A percentile compares a stretch with the other conserved stretches of the same genome.
Conservation (phyloP, 225 moss, liverwort and hornwort species). For the Climacium dendroides region DNA sequence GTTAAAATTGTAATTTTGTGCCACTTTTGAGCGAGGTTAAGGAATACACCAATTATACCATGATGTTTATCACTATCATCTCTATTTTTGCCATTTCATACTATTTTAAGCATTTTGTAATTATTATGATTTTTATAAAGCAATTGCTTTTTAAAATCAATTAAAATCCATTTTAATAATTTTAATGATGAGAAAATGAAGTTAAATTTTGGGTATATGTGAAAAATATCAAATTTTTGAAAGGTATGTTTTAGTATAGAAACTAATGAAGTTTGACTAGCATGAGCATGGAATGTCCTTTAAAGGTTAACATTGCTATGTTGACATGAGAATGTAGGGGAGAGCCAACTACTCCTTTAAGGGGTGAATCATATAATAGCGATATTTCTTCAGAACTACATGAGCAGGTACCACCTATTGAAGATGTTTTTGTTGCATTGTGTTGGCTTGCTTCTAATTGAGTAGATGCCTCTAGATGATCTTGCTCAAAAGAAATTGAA, state of each 20-base stretch:
- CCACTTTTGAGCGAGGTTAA: not conserved
- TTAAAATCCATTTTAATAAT: not conserved
- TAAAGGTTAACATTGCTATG: not conserved
- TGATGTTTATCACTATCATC: not conserved
- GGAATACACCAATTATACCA: not conserved
- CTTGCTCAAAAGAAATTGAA: not conserved
- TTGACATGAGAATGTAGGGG: slow-evolving; percentile 28
- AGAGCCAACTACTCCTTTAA: slow-evolving; percentile 73
- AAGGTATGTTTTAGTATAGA: not conserved
- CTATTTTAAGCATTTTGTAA: not conserved
- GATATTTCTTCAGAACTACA: slow-evolving; percentile 71
- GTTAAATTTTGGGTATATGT: too few species aligned
- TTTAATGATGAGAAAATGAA: not conserved
- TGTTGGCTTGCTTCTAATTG: not conserved
- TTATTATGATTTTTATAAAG: too few species aligned
- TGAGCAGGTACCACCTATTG: slow-evolving; percentile 42
- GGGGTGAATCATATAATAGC: slow-evolving; percentile 63
- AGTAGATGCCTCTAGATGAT: not conserved
- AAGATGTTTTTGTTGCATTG: not conserved
- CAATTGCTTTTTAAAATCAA: not conserved
- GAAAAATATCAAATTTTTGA: not conserved
- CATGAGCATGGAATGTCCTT: not conserved
- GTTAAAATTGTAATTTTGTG: not conserved
- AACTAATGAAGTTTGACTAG: not conserved
- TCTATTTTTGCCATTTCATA: not conserved